phyloP scores from a whole-genome alignment of 78 protist species.

The Dictyostelium brefeldianum region DNA sequence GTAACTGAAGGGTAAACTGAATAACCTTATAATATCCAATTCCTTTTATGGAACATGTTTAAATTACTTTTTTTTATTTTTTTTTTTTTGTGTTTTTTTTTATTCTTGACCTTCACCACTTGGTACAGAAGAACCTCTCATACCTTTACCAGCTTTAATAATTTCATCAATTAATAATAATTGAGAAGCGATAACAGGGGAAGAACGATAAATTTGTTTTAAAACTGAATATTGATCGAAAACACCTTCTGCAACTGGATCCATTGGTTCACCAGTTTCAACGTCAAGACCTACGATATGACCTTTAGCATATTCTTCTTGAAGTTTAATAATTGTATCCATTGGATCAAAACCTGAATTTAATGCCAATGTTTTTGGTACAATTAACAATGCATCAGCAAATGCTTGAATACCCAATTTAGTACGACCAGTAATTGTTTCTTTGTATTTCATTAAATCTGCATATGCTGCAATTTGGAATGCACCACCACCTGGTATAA shows the following conservation, averaged over 20 bases:
- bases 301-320: conserved; percentile 89
- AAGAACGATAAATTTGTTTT: conserved; percentile 92
- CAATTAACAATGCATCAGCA: conserved; percentile 98
- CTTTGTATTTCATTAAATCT: conserved; percentile 89
- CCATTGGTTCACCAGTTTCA: too few species aligned
- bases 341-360: conserved; percentile 97
- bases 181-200: conserved; percentile 94
- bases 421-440: conserved; percentile 81
- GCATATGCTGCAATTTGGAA: conserved; percentile 93
- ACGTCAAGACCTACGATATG: conserved; percentile 95
- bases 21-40: too few species aligned
- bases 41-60: too few species aligned
- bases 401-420: conserved; percentile 96
- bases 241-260: conserved; percentile 95
- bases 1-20: too few species aligned
- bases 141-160: too few species aligned
- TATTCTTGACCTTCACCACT: too few species aligned
- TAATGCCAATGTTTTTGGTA: conserved; percentile 98
- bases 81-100: too few species aligned
- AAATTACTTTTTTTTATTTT: not conserved
- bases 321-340: conserved; percentile 93
- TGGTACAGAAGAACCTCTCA: too few species aligned
- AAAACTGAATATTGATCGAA: conserved; percentile 98
- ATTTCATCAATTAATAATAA: conserved; percentile 99
- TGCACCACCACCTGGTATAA: conserved; percentile 99